Evolutionary conservation across 2,329 filamentous ascomycete genomes (phyloP).

Genomic region (Sporothrix brasiliensis): DNA sequence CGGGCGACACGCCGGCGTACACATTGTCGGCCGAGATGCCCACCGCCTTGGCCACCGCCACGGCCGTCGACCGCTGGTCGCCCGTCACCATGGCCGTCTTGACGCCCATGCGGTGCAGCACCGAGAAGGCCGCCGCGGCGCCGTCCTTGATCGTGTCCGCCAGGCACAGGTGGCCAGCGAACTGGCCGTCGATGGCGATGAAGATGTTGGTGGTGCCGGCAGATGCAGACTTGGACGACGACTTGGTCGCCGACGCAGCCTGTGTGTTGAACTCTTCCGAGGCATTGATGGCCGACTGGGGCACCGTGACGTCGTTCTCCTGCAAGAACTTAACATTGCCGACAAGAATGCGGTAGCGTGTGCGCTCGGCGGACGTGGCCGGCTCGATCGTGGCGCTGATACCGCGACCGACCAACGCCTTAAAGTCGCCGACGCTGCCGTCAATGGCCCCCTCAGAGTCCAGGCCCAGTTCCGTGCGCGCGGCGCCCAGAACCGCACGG

Average conservation of each 20-base stretch:
- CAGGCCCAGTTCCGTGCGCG: slow-evolving; percentile 74
- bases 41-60: slow-evolving; percentile 79
- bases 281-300: slow-evolving; percentile 63
- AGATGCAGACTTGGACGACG: slow-evolving; percentile 43
- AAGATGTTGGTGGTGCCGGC: slow-evolving; percentile 89
- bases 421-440: slow-evolving; percentile 83
- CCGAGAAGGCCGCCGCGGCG: slow-evolving; percentile 76
- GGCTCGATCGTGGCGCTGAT: slow-evolving; percentile 83
- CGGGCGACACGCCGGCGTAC: slow-evolving; percentile 83
- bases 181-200: slow-evolving; percentile 79
- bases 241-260: slow-evolving; percentile 38
- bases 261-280: slow-evolving; percentile 61
- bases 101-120: slow-evolving; percentile 82
- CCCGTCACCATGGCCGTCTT: slow-evolving; percentile 91
- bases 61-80: slow-evolving; percentile 81
- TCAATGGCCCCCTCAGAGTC: slow-evolving; percentile 73
- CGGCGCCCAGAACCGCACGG: slow-evolving; percentile 77
- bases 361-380: slow-evolving; percentile 65
- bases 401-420: slow-evolving; percentile 79
- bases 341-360: slow-evolving; percentile 76
- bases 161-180: slow-evolving; percentile 80
- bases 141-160: slow-evolving; percentile 90
- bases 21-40: slow-evolving; percentile 78
- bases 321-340: slow-evolving; percentile 80
- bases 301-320: slow-evolving; percentile 68